Conservation (phyloP, 441 rosid genomes). For the Adansonia madagascariensis region DNA sequence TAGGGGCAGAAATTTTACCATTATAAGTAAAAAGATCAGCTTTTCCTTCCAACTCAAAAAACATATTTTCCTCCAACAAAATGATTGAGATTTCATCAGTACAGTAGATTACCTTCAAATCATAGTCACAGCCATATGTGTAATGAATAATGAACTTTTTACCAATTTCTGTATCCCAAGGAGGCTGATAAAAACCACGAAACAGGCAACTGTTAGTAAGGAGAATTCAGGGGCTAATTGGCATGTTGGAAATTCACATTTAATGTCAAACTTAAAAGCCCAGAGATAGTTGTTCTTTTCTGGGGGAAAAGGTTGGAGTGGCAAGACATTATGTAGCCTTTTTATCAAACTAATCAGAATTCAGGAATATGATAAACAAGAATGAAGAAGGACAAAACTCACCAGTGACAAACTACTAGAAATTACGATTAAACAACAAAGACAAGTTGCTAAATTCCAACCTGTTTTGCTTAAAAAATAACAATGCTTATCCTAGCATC, state of each 20-base stretch:
- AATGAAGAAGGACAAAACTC: neutral
- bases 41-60: neutral
- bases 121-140: conserved; percentile 91
- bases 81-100: conserved; percentile 4
- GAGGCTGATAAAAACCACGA: conserved; percentile 69
- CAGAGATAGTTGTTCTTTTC: neutral
- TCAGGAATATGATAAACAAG: neutral
- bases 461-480: conserved; percentile 3
- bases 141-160: conserved; percentile 87
- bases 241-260: conserved; percentile 7
- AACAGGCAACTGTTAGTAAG: conserved; percentile 25
- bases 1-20: neutral
- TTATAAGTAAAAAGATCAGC: neutral
- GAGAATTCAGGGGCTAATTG: conserved; percentile 7
- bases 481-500: neutral
- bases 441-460: neutral
- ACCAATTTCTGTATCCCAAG: conserved; percentile 89
- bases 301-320: neutral
- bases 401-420: neutral
- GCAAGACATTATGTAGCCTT: neutral
- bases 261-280: neutral
- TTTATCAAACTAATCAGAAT: neutral
- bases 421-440: neutral
- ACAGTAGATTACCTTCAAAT: conserved; percentile 66
- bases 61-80: neutral